phyloP scores from a whole-genome alignment of 805 yeast genomes.

The Danielia reshetovae region DNA sequence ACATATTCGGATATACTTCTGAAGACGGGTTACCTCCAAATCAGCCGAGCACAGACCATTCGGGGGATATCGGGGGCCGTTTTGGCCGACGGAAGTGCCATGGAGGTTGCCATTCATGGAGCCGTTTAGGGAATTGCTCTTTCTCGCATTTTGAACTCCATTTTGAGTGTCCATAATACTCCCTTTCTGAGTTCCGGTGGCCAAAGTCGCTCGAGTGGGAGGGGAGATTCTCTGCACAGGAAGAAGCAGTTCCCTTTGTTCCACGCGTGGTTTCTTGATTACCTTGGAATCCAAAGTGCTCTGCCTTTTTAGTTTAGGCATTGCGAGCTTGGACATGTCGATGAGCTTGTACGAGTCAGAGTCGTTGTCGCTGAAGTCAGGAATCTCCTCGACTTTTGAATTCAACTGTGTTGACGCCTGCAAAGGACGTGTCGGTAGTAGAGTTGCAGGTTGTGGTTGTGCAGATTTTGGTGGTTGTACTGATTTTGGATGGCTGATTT shows the following conservation, averaged over 20 bases:
- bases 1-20: constrained; percentile 21
- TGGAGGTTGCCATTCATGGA: too few relatives aligned
- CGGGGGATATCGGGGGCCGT: too few relatives aligned
- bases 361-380: constrained; percentile 4
- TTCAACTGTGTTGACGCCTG: neutral
- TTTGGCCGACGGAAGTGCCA: too few relatives aligned
- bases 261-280: constrained; percentile 1
- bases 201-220: too few relatives aligned
- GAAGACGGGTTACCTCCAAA: constrained; percentile 12
- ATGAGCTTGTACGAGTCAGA: constrained; percentile 9
- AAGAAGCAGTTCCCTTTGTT: too few relatives aligned
- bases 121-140: neutral
- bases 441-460: neutral
- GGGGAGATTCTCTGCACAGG: neutral
- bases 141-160: too few relatives aligned
- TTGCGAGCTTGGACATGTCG: constrained; percentile 7
- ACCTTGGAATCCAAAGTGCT: neutral
- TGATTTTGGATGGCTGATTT: neutral
- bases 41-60: too few relatives aligned
- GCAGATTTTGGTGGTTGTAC: neutral
- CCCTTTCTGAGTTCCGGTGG: too few relatives aligned
- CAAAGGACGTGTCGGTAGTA: neutral
- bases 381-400: constrained; percentile 1
- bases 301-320: constrained; percentile 4
- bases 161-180: too few relatives aligned